Conservation (phyloP, 306 rosid species). For the Dryas alaskensis region DNA sequence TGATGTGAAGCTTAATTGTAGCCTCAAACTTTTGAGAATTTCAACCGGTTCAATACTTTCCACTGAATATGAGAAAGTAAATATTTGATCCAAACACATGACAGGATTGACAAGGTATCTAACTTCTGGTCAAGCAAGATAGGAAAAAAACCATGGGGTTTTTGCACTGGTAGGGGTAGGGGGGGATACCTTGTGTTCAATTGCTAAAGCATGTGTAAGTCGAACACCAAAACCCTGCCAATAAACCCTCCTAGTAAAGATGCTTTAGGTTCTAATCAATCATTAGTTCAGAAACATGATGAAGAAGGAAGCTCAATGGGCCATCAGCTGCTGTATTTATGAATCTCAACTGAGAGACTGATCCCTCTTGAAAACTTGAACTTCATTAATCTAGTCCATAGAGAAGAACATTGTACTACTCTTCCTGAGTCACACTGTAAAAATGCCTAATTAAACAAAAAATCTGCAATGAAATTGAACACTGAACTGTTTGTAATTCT, state of each 20-base stretch:
- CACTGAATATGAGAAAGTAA: neutral
- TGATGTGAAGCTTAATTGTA: neutral
- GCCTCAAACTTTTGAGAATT: neutral
- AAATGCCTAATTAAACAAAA: neutral
- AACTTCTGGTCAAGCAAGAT: neutral
- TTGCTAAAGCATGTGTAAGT: neutral
- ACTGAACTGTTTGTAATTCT: neutral
- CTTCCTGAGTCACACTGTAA: neutral
- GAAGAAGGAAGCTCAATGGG: neutral
- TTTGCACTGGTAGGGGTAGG: neutral
- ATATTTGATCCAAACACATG: neutral
- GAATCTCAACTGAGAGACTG: neutral
- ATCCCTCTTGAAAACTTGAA: neutral
- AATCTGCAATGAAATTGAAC: neutral
- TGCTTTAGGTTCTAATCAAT: conserved; percentile 2
- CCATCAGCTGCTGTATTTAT: neutral
- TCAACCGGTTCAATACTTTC: neutral
- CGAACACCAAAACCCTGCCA: neutral
- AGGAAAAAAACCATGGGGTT: neutral
- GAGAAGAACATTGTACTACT: neutral
- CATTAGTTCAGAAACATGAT: neutral
- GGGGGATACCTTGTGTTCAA: neutral
- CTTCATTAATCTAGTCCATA: neutral
- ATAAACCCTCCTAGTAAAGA: neutral
- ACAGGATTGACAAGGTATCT: neutral